Evolutionary conservation across 345 rosid species (phyloP).

Genomic region (Aquilaria yunnanensis): DNA sequence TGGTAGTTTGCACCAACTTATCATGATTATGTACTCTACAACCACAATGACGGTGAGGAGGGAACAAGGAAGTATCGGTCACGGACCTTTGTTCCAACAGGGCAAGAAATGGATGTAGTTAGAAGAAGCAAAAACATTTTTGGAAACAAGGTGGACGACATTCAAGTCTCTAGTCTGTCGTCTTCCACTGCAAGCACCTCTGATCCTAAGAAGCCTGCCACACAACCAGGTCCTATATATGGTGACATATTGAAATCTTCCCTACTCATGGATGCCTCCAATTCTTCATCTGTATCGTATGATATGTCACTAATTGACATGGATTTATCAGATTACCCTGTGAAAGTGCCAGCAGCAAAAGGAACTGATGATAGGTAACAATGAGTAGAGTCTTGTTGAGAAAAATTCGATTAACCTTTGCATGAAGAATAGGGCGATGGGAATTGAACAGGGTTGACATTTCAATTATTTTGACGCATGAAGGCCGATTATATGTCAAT

Average conservation of each 20-base stretch:
- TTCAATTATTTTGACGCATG: no score
- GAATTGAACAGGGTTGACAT: no score
- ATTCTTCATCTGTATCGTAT: conserved; percentile 42
- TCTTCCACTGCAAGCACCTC: conserved; percentile 57
- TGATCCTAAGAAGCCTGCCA: conserved; percentile 26
- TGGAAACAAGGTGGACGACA: conserved; percentile 74
- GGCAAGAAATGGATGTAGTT: conserved; percentile 92
- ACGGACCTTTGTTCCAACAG: conserved; percentile 95
- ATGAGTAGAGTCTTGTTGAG: no score
- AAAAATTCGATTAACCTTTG: no score
- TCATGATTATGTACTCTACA: conserved; percentile 95
- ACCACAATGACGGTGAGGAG: conserved; percentile 81
- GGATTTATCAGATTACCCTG: conserved; percentile 74
- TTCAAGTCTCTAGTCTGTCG: conserved; percentile 61
- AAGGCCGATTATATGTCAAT: no score
- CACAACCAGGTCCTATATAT: conserved; percentile 27
- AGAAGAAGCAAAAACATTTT: conserved; percentile 64
- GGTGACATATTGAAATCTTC: conserved; percentile 65
- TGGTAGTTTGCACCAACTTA: conserved; percentile 93
- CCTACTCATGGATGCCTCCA: conserved; percentile 54
- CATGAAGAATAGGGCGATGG: no score
- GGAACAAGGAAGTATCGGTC: conserved; percentile 85
- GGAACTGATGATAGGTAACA: conserved; percentile 44
- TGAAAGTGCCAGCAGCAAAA: conserved; percentile 72
- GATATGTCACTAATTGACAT: conserved; percentile 90